Conservation (phyloP, 1,139 yeast genomes). For the Hansenula sp. region DNA sequence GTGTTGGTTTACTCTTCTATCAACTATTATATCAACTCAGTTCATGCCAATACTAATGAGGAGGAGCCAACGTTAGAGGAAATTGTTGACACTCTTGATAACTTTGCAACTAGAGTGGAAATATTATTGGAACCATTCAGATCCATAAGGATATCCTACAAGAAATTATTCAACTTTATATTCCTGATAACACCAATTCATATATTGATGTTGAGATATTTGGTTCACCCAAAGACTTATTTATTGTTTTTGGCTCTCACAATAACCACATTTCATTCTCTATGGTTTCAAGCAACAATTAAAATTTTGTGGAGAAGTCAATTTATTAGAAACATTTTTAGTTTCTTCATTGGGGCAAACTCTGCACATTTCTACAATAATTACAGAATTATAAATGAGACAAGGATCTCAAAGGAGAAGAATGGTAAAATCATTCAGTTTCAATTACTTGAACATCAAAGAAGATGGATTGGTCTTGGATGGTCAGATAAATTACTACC, state of each 20-base stretch:
- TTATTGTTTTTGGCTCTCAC: constrained; percentile 37
- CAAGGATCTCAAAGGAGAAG: constrained; percentile 37
- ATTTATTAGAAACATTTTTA: constrained; percentile 37
- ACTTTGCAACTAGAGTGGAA: constrained; percentile 43
- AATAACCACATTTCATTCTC: constrained; percentile 45
- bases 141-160: constrained; percentile 17
- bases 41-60: constrained; percentile 11
- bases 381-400: constrained; percentile 35
- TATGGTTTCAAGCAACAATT: constrained; percentile 48
- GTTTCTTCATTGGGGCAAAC: constrained; percentile 42
- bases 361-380: constrained; percentile 15
- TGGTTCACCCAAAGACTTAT: constrained; percentile 35
- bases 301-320: constrained; percentile 52
- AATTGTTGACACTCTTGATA: constrained; percentile 46
- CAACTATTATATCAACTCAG: constrained; percentile 17
- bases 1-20: constrained; percentile 8
- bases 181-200: constrained; percentile 46
- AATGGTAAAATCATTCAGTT: constrained; percentile 45
- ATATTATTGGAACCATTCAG: constrained; percentile 24
- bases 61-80: constrained; percentile 51
- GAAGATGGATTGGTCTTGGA: constrained; percentile 61
- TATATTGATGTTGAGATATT: constrained; percentile 30
- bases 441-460: constrained; percentile 50
- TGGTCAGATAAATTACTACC: constrained; percentile 52
- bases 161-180: constrained; percentile 26